These are phyloP conservation scores for Klebsormidium nitens DNA, from an alignment of 139 green algal species.

Conservation along the genomic window DNA sequence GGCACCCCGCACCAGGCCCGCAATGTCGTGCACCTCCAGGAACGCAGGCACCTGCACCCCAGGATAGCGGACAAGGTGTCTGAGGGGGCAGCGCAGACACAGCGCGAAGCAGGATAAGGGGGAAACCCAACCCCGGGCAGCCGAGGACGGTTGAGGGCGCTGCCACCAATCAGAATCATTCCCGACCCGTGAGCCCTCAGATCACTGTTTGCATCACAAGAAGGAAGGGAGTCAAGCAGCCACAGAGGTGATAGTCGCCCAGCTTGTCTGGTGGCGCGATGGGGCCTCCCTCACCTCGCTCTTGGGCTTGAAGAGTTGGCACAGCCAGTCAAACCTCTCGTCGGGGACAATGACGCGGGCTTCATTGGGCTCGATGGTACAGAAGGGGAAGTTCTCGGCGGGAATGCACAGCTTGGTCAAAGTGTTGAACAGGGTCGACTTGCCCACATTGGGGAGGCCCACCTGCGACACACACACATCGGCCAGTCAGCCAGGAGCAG, in stretches of 20 bases:
- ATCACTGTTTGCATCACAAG: too few species aligned
- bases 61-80: too few species aligned
- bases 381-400: constrained; percentile 94
- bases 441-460: constrained; percentile 94
- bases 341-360: constrained; percentile 92
- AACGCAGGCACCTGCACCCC: constrained; percentile 77
- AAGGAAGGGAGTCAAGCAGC: too few species aligned
- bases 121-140: too few species aligned
- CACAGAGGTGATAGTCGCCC: too few species aligned
- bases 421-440: constrained; percentile 53
- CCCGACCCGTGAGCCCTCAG: too few species aligned
- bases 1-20: constrained; percentile 85
- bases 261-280: too few species aligned
- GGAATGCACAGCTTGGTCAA: constrained; percentile 36
- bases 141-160: too few species aligned
- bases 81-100: too few species aligned
- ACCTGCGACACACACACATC: constrained; percentile 47
- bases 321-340: constrained; percentile 91
- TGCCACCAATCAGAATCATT: too few species aligned
- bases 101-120: too few species aligned
- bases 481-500: not conserved
- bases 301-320: constrained; percentile 54
- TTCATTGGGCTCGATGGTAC: constrained; percentile 62
- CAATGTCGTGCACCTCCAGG: constrained; percentile 95
- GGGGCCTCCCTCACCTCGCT: constrained; percentile 27